These are phyloP conservation scores for Claviceps humidiphila DNA, from an alignment of 2,329 filamentous ascomycete species.

Conservation along the genomic window DNA sequence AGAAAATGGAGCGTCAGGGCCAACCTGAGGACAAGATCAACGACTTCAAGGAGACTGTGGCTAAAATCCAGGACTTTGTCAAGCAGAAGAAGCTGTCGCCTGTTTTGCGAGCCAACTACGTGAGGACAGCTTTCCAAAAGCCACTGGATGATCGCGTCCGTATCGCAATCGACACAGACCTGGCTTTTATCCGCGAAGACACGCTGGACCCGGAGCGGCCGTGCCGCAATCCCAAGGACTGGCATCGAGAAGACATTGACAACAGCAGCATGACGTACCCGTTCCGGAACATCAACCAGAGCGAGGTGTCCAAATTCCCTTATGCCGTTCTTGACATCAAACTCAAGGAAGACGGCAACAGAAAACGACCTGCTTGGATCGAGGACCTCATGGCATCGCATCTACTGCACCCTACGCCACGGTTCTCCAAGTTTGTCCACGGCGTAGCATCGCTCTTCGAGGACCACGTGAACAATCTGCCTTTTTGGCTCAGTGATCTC, in stretches of 20 bases:
- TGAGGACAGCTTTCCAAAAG: conserved; percentile 90
- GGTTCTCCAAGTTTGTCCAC: conserved; percentile 95
- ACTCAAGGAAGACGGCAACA: conserved; percentile 50
- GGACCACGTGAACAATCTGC: conserved; percentile 88
- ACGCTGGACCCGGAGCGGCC: conserved; percentile 71
- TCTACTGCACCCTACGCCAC: conserved; percentile 74
- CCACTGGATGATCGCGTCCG: conserved; percentile 81
- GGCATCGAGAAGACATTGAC: conserved; percentile 89
- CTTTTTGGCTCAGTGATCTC: conserved; percentile 88
- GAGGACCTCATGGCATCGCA: conserved; percentile 87
- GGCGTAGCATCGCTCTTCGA: conserved; percentile 87
- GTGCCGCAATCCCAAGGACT: conserved; percentile 74
- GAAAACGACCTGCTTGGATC: conserved; percentile 72
- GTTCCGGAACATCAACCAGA: conserved; percentile 75
- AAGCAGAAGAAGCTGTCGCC: conserved; percentile 67
- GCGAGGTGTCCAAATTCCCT: conserved; percentile 82
- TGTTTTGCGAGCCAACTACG: conserved; percentile 82
- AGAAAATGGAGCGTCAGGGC: conserved; percentile 73
- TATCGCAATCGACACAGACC: conserved; percentile 82
- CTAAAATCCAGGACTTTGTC: conserved; percentile 69
- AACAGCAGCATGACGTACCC: conserved; percentile 70
- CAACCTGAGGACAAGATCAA: conserved; percentile 53
- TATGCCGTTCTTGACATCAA: conserved; percentile 90
- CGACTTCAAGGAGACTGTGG: conserved; percentile 56
- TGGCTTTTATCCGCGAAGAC: conserved; percentile 73